Percentiles rank a stretch among this genome's conserved stretches.
phyloP scores from a whole-genome alignment of 345 rosid genomes.

The Zanthoxylum bungeanum region DNA sequence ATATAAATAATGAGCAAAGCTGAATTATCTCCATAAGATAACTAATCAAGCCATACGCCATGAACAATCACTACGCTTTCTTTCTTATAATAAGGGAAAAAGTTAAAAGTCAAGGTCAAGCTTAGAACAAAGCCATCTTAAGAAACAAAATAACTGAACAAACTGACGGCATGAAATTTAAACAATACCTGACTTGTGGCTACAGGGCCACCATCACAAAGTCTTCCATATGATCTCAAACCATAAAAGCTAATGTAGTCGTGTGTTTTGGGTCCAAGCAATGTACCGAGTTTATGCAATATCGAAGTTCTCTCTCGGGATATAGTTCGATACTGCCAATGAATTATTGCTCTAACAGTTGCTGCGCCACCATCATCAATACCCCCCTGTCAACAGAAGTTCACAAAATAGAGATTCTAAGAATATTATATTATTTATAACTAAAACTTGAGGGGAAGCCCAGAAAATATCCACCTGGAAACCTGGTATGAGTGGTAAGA shows the following conservation, averaged over 20 bases:
- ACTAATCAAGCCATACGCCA: not conserved
- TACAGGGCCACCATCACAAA: slow-evolving; percentile 56
- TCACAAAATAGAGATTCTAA: slow-evolving; percentile 3
- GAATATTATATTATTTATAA: not conserved
- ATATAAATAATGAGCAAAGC: not conserved
- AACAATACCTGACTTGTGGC: slow-evolving; percentile 80
- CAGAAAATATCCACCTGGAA: slow-evolving; percentile 58
- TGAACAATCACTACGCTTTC: not conserved
- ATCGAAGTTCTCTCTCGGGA: slow-evolving; percentile 75
- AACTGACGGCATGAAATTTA: not conserved
- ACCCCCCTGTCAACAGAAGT: slow-evolving; percentile 57
- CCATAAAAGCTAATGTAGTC: slow-evolving; percentile 90
- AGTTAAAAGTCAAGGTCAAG: not conserved
- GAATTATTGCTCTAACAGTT: slow-evolving; percentile 87
- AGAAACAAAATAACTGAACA: not conserved
- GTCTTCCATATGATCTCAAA: slow-evolving; percentile 72
- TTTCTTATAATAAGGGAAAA: not conserved
- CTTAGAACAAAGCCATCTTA: not conserved
- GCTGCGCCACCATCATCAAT: slow-evolving; percentile 90
- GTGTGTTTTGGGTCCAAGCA: slow-evolving; percentile 57
- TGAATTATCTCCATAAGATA: not conserved
- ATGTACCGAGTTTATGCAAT: slow-evolving; percentile 48
- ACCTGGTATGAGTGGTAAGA: slow-evolving; percentile 88
- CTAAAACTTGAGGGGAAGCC: not conserved
- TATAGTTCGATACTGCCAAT: slow-evolving; percentile 93